Evolutionary conservation across 1,139 yeast genomes (phyloP), one percentile per base, ranked within the genome.

Genomic region (Nakaseomyces kungkrabaensis): DNA sequence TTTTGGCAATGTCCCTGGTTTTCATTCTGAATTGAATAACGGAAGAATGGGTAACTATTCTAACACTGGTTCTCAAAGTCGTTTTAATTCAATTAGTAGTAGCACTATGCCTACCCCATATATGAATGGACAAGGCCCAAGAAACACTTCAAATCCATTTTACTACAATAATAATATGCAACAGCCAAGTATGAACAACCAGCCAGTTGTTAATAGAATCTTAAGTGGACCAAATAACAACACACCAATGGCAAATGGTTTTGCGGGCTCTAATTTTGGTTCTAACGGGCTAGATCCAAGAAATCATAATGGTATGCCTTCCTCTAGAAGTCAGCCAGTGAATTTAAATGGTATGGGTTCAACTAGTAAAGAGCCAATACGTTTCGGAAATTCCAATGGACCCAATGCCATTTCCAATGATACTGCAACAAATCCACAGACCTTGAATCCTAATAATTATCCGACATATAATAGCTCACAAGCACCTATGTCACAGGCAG

Each of bases 1-100:
- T 22, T 44, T 65, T 31, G 65, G 66, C 17, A 58, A 61, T 48
- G 66, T 67, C 1, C 63, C 67, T 0, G 63, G 62, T 44, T 49
- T 59, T 17, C 56, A 54, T 13, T 44, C 53, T 27, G 50, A 51
- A 31, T 54, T 53, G 33, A 51, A 52, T 43, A 49, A 52, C 24
- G 54, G 56, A 9, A 49, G 48, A 45, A 41, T 42, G 34, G 46
- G 31, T 37, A 34, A 43, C 7, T 37, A 38, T 44, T 50, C 57
- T 4, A 49, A 50, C 32, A 48, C 52, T 24, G 40, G 46, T 13
- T 46, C 53, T 11, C 50, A 53, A 29, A 41, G 52, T 13, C 53
- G 55, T 11, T 43, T 51, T 26, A 54, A 53, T 43, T 52, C 58
- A 9, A 31, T 54, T 31, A 52, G 54, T 10, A 54, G 54, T 8